Conservation (phyloP, 495 filamentous ascomycete species). For the Chaetomidium leptoderma region DNA sequence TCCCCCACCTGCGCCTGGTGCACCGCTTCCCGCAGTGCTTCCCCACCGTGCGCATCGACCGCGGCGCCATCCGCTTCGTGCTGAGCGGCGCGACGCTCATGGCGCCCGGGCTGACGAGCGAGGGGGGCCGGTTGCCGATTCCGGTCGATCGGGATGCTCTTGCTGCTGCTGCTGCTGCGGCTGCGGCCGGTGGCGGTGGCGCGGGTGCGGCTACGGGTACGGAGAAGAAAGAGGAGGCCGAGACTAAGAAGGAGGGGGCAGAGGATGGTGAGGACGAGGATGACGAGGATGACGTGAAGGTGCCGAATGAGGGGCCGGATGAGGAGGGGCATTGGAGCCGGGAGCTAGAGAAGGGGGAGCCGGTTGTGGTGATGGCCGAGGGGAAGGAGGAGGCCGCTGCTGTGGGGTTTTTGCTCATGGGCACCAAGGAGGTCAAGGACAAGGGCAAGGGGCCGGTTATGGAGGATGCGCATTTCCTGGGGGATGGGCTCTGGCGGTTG, state of each 20-base stretch:
- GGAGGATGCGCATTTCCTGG: slow-evolving; percentile 87
- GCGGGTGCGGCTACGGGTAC: slow-evolving; percentile 17
- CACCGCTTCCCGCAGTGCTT: slow-evolving; percentile 68
- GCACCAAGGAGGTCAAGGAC: slow-evolving; percentile 86
- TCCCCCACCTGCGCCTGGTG: slow-evolving; percentile 72
- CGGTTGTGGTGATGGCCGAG: slow-evolving; percentile 86
- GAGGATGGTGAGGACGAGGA: slow-evolving; percentile 22
- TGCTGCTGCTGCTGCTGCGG: slow-evolving; percentile 61
- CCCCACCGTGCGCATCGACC: slow-evolving; percentile 69
- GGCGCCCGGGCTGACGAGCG: slow-evolving; percentile 83
- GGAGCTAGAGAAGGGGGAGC: slow-evolving; percentile 67
- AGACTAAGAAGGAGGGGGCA: slow-evolving; percentile 27
- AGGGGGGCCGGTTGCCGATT: slow-evolving; percentile 68
- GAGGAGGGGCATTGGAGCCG: slow-evolving; percentile 49
- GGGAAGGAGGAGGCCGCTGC: slow-evolving; percentile 90
- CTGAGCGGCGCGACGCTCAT: slow-evolving; percentile 88
- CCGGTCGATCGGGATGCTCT: slow-evolving; percentile 30
- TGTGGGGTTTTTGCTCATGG: slow-evolving; percentile 78
- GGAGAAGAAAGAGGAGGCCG: background rate
- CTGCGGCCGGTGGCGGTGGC: slow-evolving; percentile 13
- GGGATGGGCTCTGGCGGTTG: slow-evolving; percentile 90
- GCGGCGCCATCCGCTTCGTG: slow-evolving; percentile 95
- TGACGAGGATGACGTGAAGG: slow-evolving; percentile 35
- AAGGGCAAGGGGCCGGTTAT: slow-evolving; percentile 90
- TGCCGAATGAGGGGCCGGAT: slow-evolving; percentile 42